These are phyloP conservation scores for Zea mays DNA, from an alignment of 176 grass and related monocot species.

Conservation along the genomic window Zm-B73-REFERENCE-NAM-5.0 NC_050098.1:61804501-61805000, in stretches of 20 bases:
- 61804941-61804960: conserved; percentile 79
- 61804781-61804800: neutral
- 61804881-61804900: conserved; percentile 61
- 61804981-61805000: conserved; percentile 66
- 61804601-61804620: conserved; percentile 71
- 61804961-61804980: conserved; percentile 78
- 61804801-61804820: neutral
- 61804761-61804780: neutral
- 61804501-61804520: conserved; percentile 29
- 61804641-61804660: conserved; percentile 67
- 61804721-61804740: neutral
- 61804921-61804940: conserved; percentile 69
- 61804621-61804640: conserved; percentile 71
- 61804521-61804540: neutral
- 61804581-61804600: conserved; percentile 87
- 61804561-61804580: conserved; percentile 60
- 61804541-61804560: conserved; percentile 51
- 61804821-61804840: neutral
- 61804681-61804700: conserved; percentile 63
- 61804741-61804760: conserved; percentile 5
- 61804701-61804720: neutral
- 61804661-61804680: conserved; percentile 60
- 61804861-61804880: conserved; percentile 16
- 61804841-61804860: conserved; percentile 21
- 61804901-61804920: conserved; percentile 73